phyloP scores from a whole-genome alignment of 352 stramenopile genomes.

The Elongisporangium prolatum region DNA sequence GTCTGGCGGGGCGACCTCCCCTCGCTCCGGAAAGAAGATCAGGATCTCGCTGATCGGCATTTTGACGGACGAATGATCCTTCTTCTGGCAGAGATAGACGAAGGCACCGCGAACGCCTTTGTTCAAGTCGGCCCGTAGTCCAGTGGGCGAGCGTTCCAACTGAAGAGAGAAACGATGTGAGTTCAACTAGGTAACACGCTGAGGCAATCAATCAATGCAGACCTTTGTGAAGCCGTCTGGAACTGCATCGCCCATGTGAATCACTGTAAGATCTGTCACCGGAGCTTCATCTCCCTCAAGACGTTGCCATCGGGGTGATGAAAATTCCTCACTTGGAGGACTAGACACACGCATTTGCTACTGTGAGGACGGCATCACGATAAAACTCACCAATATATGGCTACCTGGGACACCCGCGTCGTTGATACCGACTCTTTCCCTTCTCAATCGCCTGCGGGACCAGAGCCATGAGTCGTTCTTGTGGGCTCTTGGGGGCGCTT shows the following conservation, averaged over 20 bases:
- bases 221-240: constrained; percentile 77
- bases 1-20: constrained; percentile 68
- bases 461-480: constrained; percentile 42
- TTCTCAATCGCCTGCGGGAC: constrained; percentile 47
- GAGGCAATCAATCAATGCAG: neutral
- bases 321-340: neutral
- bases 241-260: constrained; percentile 69
- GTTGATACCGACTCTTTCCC: constrained; percentile 28
- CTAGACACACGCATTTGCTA: neutral
- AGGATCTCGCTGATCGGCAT: constrained; percentile 76
- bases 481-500: constrained; percentile 40
- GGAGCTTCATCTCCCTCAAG: constrained; percentile 38
- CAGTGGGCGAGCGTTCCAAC: constrained; percentile 71
- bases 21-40: constrained; percentile 67
- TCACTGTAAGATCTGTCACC: constrained; percentile 70
- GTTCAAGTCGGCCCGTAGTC: constrained; percentile 74
- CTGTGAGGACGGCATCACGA: neutral
- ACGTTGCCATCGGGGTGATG: constrained; percentile 38
- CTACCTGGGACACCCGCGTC: constrained; percentile 18
- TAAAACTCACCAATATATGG: constrained; percentile 1
- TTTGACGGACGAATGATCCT: constrained; percentile 39
- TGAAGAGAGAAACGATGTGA: constrained; percentile 9
- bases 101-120: constrained; percentile 76
- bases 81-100: constrained; percentile 68
- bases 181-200: neutral